A percentile compares a stretch with the other conserved stretches of the same genome.
Conservation (phyloP, 2,329 filamentous ascomycete genomes). For the Trichoderma breve region DNA sequence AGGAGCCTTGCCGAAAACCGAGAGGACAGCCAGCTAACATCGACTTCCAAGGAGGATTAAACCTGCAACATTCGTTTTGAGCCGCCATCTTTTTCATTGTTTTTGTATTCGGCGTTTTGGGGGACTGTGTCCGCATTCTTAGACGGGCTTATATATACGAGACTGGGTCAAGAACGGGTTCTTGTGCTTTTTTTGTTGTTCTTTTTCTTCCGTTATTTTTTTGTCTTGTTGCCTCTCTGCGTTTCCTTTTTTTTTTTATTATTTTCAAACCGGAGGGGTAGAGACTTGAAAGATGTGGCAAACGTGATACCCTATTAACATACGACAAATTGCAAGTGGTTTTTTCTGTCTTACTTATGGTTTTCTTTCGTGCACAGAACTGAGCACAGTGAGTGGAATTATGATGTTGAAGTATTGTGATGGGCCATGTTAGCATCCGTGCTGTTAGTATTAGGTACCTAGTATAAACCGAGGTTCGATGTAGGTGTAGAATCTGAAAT, state of each 20-base stretch:
- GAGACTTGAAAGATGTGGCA: conserved; percentile 24
- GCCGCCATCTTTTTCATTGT: conserved; percentile 11
- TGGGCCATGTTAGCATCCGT: neutral
- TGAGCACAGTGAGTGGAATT: neutral
- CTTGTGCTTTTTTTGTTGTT: neutral
- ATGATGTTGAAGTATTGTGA: neutral
- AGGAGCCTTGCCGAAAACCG: conserved; percentile 34
- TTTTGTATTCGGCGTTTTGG: conserved; percentile 7
- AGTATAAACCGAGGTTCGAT: neutral
- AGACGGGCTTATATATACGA: conserved; percentile 13
- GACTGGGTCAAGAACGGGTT: neutral
- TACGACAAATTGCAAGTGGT: conserved; percentile 16
- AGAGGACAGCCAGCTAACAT: conserved; percentile 24
- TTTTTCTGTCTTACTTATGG: neutral
- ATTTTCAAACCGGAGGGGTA: neutral
- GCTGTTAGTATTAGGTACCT: neutral
- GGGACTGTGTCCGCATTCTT: neutral
- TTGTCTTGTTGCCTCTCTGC: neutral
- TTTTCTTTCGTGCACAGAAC: neutral
- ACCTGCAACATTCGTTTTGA: neutral
- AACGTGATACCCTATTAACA: conserved; percentile 32
- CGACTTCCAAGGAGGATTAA: conserved; percentile 23
- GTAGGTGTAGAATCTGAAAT: neutral
- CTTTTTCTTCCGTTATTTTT: neutral
- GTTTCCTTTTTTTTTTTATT: neutral